These are phyloP conservation scores for Pistacia atlantica DNA, from an alignment of 345 rosid genomes.

Conservation along the genomic window DNA sequence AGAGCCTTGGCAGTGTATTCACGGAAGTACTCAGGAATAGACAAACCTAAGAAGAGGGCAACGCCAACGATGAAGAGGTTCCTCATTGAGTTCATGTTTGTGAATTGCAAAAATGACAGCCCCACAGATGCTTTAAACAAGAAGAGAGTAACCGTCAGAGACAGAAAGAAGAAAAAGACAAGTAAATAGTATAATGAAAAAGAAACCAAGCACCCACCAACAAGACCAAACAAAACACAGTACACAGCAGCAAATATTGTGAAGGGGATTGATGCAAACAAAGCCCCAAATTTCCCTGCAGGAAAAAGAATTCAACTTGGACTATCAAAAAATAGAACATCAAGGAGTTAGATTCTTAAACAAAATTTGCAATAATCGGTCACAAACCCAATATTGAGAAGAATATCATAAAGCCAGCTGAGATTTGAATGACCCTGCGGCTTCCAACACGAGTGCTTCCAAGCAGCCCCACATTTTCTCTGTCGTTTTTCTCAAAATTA, in stretches of 20 bases:
- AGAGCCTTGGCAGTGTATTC: constrained; percentile 76
- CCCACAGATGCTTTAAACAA: constrained; percentile 82
- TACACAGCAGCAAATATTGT: constrained; percentile 91
- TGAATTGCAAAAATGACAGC: constrained; percentile 91
- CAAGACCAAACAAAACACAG: constrained; percentile 91
- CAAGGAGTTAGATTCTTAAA: not conserved
- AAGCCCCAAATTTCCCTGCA: constrained; percentile 93
- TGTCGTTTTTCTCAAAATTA: constrained; percentile 38
- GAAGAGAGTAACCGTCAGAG: constrained; percentile 4
- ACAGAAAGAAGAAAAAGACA: not conserved
- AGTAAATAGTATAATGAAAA: not conserved
- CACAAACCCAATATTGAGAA: constrained; percentile 84
- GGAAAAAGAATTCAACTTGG: constrained; percentile 6
- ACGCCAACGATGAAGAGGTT: constrained; percentile 88
- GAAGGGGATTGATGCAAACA: constrained; percentile 96
- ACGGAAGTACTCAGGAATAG: constrained; percentile 86
- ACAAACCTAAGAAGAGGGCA: constrained; percentile 85
- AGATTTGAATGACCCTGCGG: constrained; percentile 93
- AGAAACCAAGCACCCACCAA: constrained; percentile 48
- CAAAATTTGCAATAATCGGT: not conserved
- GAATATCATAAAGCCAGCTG: constrained; percentile 98
- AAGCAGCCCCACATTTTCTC: constrained; percentile 93
- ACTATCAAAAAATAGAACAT: not conserved
- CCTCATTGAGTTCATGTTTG: constrained; percentile 98
- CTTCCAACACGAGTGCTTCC: constrained; percentile 98